phyloP scores from a whole-genome alignment of 257 asterid species.

The Lycium barbarum region DNA sequence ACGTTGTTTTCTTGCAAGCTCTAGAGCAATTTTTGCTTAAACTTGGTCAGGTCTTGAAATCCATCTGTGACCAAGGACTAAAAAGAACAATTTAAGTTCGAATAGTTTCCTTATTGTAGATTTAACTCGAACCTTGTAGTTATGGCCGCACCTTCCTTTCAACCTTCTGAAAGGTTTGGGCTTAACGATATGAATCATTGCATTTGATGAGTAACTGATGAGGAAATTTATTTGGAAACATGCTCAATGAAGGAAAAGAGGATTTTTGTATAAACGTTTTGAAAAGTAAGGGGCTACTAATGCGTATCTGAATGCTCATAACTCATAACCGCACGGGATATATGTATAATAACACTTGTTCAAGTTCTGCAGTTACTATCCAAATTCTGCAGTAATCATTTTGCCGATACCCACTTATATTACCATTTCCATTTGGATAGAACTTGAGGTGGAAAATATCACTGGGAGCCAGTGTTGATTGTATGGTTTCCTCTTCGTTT shows the following conservation, averaged over 20 bases:
- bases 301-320: not conserved
- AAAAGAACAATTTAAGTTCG: not conserved
- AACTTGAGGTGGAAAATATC: conserved; percentile 13
- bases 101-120: not conserved
- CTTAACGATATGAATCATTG: not conserved
- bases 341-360: not conserved
- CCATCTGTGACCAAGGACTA: not conserved
- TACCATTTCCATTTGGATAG: not conserved
- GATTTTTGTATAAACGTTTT: not conserved
- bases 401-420: not conserved
- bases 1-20: not conserved
- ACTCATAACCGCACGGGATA: not conserved
- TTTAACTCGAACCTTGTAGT: not conserved
- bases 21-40: not conserved
- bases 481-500: not conserved
- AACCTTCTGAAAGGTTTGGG: not conserved
- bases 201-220: not conserved
- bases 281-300: not conserved
- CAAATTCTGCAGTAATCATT: not conserved
- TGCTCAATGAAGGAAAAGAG: not conserved
- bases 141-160: not conserved
- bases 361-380: not conserved
- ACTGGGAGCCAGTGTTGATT: conserved; percentile 5
- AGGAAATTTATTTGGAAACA: not conserved
- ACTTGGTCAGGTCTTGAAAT: not conserved